Percentiles rank a stretch among this genome's conserved stretches.
phyloP scores from a whole-genome alignment of 2,329 filamentous ascomycete genomes.

The Whalleya microplaca region DNA sequence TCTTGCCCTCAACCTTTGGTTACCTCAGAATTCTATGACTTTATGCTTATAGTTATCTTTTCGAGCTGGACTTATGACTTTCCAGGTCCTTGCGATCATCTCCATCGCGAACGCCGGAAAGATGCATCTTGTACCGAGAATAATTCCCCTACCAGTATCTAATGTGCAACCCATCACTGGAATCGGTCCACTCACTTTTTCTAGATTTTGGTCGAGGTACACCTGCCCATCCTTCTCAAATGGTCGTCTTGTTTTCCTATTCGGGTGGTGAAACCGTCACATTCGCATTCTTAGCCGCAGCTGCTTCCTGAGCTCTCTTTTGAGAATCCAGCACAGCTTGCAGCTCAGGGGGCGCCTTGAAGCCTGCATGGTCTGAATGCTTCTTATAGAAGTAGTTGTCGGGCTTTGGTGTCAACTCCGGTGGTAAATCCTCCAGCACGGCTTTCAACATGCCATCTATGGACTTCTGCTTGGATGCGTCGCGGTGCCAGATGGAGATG shows the following conservation, averaged over 20 bases:
- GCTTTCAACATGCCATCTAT: constrained; percentile 74
- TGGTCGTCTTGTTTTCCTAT: constrained; percentile 2
- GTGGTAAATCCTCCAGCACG: constrained; percentile 73
- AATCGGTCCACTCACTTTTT: too few species aligned
- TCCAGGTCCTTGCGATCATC: constrained; percentile 1
- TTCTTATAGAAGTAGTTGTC: constrained; percentile 85
- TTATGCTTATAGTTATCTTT: neutral
- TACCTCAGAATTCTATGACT: too few species aligned
- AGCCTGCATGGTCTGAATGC: constrained; percentile 86
- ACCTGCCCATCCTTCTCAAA: neutral
- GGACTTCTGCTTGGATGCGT: constrained; percentile 78
- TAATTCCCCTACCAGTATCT: neutral
- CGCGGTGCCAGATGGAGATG: constrained; percentile 92
- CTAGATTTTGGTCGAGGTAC: neutral
- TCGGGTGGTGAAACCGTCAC: constrained; percentile 28
- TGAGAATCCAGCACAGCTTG: constrained; percentile 62
- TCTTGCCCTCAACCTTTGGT: too few species aligned
- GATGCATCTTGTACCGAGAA: constrained; percentile 11
- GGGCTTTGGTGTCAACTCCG: constrained; percentile 72
- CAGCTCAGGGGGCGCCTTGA: constrained; percentile 66
- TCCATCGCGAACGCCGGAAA: constrained; percentile 18
- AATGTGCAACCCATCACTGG: too few species aligned
- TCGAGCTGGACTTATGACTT: constrained; percentile 4
- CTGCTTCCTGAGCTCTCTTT: constrained; percentile 49
- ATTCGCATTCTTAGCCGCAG: constrained; percentile 36